Base-by-base conservation (phyloP, 2,329 filamentous ascomycete genomes). In the Orbilia blumenaviensis region DNA sequence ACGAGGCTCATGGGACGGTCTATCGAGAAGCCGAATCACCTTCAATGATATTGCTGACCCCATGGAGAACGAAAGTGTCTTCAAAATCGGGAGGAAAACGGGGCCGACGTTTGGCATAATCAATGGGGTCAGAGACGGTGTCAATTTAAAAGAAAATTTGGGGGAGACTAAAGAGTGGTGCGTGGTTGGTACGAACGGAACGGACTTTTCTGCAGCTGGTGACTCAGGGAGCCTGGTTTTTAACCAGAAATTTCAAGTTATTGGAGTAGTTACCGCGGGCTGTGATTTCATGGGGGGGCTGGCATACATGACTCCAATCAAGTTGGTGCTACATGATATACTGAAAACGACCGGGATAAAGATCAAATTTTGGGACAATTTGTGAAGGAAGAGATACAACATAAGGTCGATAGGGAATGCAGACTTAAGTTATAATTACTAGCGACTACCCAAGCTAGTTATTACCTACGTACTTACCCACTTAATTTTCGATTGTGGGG, bases 221-320 rank as follows among this genome's bases (percentile, higher is more conserved):
- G 66, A 71, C 18, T 71, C 66, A 10, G 44, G 66, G 1, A 69
- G 56, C 32, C 41, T 46, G 61, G 46, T 41, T 10, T 44, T 25
- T 10, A 64, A 64, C 12, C 14, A 50, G 34, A 50, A 52, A 9
- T 36, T 64, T 14, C 27, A 52, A 27, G 61, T 41, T 5, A 10
- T 64, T 1, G 61, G 61, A 3, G 25, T 52, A 1, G 5, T 52
- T 8, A 64, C 61, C 4, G 41, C 42, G 16, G 44, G 44, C 4
- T 56, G 46, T 25, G 34, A 66, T 44, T 52, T 23, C 9, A 2
- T 18, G 3, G 34, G 34, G 7, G 1, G 62, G 18, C 5, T 54
- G 2, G 42, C 62, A 2, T 66, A 66, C 21, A 66, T 66, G 14
- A 66, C 44, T 1, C 62, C 62, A 2, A 66, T 66, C 7, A 66